Conservation (phyloP, 768 basidiomycete genomes). For the Crassisporium funariophilum region DNA sequence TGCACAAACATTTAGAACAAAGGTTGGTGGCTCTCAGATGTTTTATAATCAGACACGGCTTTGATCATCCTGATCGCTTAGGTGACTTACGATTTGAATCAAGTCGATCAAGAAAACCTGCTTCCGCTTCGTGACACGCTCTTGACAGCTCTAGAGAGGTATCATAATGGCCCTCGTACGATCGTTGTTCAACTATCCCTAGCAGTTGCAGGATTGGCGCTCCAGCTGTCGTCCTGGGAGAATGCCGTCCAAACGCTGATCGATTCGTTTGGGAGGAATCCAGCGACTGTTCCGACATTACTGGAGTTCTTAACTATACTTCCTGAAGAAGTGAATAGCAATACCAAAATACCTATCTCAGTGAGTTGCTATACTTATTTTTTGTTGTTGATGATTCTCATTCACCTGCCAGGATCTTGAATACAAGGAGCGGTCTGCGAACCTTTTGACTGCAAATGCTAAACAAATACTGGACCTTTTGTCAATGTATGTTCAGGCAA, state of each 20-base stretch:
- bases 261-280: slow-evolving; percentile 82
- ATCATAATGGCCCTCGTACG: slow-evolving; percentile 76
- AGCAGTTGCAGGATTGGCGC: slow-evolving; percentile 85
- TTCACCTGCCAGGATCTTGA: slow-evolving; percentile 64
- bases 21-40: slow-evolving; percentile 55
- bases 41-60: slow-evolving; percentile 16
- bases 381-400: slow-evolving; percentile 1
- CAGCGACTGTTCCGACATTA: slow-evolving; percentile 78
- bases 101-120: slow-evolving; percentile 75
- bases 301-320: slow-evolving; percentile 89
- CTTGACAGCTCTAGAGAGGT: slow-evolving; percentile 69
- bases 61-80: slow-evolving; percentile 43
- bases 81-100: slow-evolving; percentile 94
- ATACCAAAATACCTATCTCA: slow-evolving; percentile 85
- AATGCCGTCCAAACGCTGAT: slow-evolving; percentile 82
- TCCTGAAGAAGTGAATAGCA: slow-evolving; percentile 85
- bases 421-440: slow-evolving; percentile 59
- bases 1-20: slow-evolving; percentile 93
- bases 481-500: slow-evolving; percentile 85
- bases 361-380: slow-evolving; percentile 49
- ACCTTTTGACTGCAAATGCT: slow-evolving; percentile 69
- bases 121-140: slow-evolving; percentile 87
- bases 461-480: slow-evolving; percentile 76
- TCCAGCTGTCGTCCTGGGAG: slow-evolving; percentile 87
- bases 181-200: slow-evolving; percentile 90